A percentile compares a stretch with the other conserved stretches of the same genome.
phyloP scores from a whole-genome alignment of 495 filamentous ascomycete genomes.

The Letharia columbiana region DNA sequence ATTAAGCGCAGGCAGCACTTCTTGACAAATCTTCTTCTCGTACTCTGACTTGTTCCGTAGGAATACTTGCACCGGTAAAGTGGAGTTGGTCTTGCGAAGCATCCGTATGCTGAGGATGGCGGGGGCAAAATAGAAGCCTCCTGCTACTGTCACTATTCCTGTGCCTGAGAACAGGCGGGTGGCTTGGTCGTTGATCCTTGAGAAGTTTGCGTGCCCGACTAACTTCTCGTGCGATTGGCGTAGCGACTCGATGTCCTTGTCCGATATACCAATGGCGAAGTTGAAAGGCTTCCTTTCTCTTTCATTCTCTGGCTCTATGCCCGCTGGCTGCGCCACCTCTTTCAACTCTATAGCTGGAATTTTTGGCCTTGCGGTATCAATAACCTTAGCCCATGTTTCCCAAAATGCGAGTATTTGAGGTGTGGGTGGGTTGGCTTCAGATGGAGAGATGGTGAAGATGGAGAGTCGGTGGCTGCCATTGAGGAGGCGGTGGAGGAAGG shows the following conservation, averaged over 20 bases:
- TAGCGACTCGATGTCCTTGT: conserved; percentile 9
- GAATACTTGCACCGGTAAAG: conserved; percentile 52
- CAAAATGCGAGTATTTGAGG: conserved; percentile 12
- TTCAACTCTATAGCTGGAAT: conserved; percentile 4
- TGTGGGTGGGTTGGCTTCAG: conserved; percentile 10
- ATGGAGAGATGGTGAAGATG: conserved; percentile 3
- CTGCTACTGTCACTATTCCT: conserved; percentile 48
- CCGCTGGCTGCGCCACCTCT: neutral
- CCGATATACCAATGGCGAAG: conserved; percentile 9
- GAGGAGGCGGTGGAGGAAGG: conserved; percentile 1
- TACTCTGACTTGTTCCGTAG: conserved; percentile 44
- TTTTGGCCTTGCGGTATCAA: conserved; percentile 7
- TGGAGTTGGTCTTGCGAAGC: conserved; percentile 48
- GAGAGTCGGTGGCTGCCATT: conserved; percentile 6
- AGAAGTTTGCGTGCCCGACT: conserved; percentile 6
- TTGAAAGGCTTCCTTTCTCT: conserved; percentile 11
- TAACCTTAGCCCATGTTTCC: conserved; percentile 10
- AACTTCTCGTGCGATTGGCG: conserved; percentile 10
- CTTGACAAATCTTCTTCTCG: conserved; percentile 45
- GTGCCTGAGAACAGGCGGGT: conserved; percentile 7
- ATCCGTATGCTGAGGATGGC: conserved; percentile 50
- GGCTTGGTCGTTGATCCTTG: conserved; percentile 2
- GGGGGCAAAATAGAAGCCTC: conserved; percentile 39
- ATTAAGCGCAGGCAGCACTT: conserved; percentile 41
- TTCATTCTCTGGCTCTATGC: conserved; percentile 4